Evolutionary conservation across 352 stramenopile species (phyloP).

Genomic region (Elongisporangium undulatum): DNA sequence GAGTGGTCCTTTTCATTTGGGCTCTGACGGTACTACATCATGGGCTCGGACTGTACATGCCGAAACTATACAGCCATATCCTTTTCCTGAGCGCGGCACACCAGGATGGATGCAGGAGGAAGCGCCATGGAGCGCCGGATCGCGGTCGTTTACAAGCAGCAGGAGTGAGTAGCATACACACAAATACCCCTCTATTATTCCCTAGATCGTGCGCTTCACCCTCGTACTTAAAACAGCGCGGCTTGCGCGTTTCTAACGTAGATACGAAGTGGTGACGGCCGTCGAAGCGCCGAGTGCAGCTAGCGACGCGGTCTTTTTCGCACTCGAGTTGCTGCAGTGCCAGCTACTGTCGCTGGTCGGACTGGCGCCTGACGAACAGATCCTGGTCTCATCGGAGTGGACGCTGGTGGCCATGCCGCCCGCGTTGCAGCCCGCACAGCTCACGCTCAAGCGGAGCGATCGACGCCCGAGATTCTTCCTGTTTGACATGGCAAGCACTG

Average conservation of each 20-base stretch:
- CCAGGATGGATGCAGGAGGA: slow-evolving; percentile 3
- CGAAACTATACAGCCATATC: neutral
- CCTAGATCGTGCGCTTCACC: neutral
- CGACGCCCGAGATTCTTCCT: slow-evolving; percentile 34
- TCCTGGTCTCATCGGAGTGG: slow-evolving; percentile 39
- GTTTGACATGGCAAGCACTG: slow-evolving; percentile 8
- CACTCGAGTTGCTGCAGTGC: slow-evolving; percentile 59
- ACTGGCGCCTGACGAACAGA: slow-evolving; percentile 49
- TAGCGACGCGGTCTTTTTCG: slow-evolving; percentile 9
- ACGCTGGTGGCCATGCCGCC: slow-evolving; percentile 28
- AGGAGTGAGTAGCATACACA: slow-evolving; percentile 39
- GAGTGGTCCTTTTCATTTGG: neutral
- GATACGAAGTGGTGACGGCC: slow-evolving; percentile 4
- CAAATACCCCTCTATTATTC: neutral
- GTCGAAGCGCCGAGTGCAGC: neutral
- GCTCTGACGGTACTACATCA: neutral
- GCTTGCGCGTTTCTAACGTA: neutral
- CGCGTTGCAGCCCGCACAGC: neutral
- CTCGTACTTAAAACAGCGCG: neutral
- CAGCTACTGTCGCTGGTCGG: slow-evolving; percentile 67
- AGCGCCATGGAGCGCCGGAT: slow-evolving; percentile 16
- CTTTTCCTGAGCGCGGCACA: no score
- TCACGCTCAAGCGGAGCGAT: slow-evolving; percentile 5
- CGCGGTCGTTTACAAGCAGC: slow-evolving; percentile 42
- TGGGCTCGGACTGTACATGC: neutral